These are phyloP conservation scores for Chaetomium tenue DNA, from an alignment of 495 filamentous ascomycete species.

Conservation along the genomic window DNA sequence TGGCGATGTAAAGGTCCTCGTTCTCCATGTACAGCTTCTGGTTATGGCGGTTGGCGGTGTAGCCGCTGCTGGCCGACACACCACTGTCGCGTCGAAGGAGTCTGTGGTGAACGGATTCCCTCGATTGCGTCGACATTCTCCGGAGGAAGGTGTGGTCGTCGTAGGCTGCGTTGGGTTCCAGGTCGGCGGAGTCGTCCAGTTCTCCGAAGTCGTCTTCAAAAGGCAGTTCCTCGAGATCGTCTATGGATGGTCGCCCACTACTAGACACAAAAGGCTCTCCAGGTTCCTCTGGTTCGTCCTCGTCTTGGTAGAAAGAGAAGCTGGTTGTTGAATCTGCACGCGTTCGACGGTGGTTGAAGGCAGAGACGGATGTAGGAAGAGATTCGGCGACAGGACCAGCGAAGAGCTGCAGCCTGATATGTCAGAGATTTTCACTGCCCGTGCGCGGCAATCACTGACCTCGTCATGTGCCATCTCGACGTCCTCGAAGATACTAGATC, in stretches of 20 bases:
- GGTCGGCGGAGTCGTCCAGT: constrained; percentile 43
- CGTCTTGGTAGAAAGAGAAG: constrained; percentile 82
- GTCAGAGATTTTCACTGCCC: constrained; percentile 12
- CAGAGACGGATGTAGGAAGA: constrained; percentile 82
- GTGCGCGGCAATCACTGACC: constrained; percentile 46
- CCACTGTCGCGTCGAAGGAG: constrained; percentile 64
- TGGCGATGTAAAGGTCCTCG: constrained; percentile 89
- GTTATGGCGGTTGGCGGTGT: constrained; percentile 58
- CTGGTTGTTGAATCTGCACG: constrained; percentile 82
- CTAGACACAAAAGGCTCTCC: neutral
- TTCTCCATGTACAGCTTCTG: constrained; percentile 92
- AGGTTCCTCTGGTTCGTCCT: constrained; percentile 41
- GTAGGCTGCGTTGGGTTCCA: constrained; percentile 38
- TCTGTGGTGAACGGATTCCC: constrained; percentile 65
- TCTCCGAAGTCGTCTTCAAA: constrained; percentile 43
- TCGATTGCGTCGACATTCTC: constrained; percentile 47
- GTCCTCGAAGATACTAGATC: constrained; percentile 80
- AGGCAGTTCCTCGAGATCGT: constrained; percentile 42
- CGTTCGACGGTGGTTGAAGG: constrained; percentile 77
- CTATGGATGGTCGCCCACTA: constrained; percentile 15
- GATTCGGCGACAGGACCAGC: constrained; percentile 93
- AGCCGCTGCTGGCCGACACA: constrained; percentile 59
- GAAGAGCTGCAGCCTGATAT: constrained; percentile 65
- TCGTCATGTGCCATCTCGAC: constrained; percentile 99
- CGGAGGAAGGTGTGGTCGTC: constrained; percentile 44